These are phyloP conservation scores for Juncus inflexus DNA, from an alignment of 176 grass and related monocot species.

Conservation along the genomic window DNA sequence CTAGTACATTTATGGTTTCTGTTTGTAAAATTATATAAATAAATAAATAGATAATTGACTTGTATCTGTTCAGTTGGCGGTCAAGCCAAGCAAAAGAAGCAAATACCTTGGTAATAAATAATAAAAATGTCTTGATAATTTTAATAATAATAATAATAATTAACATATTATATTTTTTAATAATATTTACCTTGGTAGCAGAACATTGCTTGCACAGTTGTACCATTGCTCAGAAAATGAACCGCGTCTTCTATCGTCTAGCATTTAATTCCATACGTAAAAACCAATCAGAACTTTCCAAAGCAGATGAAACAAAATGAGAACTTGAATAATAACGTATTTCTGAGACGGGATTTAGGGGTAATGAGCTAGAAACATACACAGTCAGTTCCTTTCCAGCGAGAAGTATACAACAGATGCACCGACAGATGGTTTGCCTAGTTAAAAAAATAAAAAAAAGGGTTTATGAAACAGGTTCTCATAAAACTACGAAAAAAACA, in stretches of 20 bases:
- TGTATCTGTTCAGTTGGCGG: constrained; percentile 99
- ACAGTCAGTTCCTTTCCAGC: constrained; percentile 90
- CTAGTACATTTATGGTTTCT: too few species aligned
- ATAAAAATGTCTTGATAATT: neutral
- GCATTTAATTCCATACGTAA: constrained; percentile 23
- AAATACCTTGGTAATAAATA: constrained; percentile 48
- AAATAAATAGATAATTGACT: constrained; percentile 24
- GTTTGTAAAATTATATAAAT: too few species aligned
- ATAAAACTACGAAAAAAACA: constrained; percentile 19
- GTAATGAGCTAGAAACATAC: constrained; percentile 44
- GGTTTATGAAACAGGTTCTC: neutral
- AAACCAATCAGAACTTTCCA: constrained; percentile 15
- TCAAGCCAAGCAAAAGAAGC: constrained; percentile 97
- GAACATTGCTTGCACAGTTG: constrained; percentile 95
- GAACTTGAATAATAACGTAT: neutral
- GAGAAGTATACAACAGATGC: constrained; percentile 95
- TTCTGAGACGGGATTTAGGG: constrained; percentile 8
- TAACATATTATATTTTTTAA: too few species aligned
- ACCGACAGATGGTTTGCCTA: constrained; percentile 89
- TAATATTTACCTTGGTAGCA: constrained; percentile 71
- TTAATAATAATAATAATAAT: constrained; percentile 23
- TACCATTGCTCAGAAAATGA: constrained; percentile 97
- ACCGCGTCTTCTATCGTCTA: constrained; percentile 98
- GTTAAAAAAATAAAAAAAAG: constrained; percentile 13
- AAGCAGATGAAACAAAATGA: constrained; percentile 20